Base-by-base conservation (phyloP, 225 moss, liverwort and hornwort species). In the Pleurozium schreberi region DNA sequence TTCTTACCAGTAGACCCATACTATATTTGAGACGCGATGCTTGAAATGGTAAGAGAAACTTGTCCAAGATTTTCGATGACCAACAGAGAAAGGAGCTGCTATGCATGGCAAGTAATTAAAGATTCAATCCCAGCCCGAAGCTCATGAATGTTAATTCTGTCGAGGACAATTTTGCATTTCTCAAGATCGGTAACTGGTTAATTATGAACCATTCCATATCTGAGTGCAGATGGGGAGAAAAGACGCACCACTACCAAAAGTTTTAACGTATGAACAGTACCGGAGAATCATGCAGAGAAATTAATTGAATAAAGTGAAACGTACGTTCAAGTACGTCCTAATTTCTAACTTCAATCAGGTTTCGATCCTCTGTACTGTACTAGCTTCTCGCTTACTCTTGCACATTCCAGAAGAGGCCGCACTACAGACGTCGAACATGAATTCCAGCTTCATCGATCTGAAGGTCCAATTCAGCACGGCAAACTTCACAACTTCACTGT, bases 401-500 rank as follows among this genome's bases (percentile, higher is more conserved):
- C n/a, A 64, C 40, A 64, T 47, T 87, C 57, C 47, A 30, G 10
- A 74, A 61, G 55, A 28, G 38, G 75, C 45, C 49, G 85, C 86
- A 83, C 38, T 71, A 58, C 52, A 71, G 63, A 59, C 23, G 47
- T 53, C 64, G 84, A 53, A 84, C 84, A 43, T 67, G 71, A 43
- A 58, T 88, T 30, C 31, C 43, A 57, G 60, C 55, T 61, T 75
- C 83, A 62, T 27, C 5, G 12, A 61, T 86, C 62, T 45, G 88
- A 52, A 73, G 87, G 86, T 40, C n/a, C n/a, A n/a, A n/a, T 71
- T 78, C 83, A 93, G 63, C 55, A 87, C 88, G 59, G 82, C 85
- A 47, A 92, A 89, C 45, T 89, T 77, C 5, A 92, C 69, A 38
- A 85, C 80, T 87, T 91, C 93, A 59, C 33, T 71, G 42, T 88